Base-by-base conservation (phyloP, 2,329 filamentous ascomycete species). In the Tolypocladium paradoxum region DNA sequence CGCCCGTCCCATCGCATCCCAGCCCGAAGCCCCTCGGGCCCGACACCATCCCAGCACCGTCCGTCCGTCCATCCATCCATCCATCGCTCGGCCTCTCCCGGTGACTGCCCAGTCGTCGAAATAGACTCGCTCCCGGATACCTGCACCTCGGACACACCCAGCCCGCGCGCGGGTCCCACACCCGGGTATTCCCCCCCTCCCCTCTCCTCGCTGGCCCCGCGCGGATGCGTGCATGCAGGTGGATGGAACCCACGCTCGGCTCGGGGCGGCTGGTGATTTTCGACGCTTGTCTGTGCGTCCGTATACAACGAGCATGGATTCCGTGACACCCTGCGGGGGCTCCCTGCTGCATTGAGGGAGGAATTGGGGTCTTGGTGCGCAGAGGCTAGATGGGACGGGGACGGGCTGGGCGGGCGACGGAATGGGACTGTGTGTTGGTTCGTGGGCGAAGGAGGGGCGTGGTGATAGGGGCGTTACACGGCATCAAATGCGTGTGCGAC, bases 121-220 rank as follows among this genome's bases (percentile, higher is more conserved):
- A 51, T 51, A 51, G 49, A 27, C 49, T 51, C 14, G 37, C 49
- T 45, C 37, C 11, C 49, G 49, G 49, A 51, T 24, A 45, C 29
- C 27, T 45, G 49, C 49, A 45, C 24, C 37, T 24, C 38, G 38
- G 11, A 24, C 9, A 43, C 22, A 6, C 20, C 40, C 40, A 45
- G 11, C 12, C 22, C 40, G 24, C 2, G 24, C 24, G 40, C 40
- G 40, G 40, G 14, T 31, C 40, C 40, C 27, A 18, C 31, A 12
- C 40, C 24, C n/a, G 24, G 24, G 16, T 11, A 8, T 27, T n/a
- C 4, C 3, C 24, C 14, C 14, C 22, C 22, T n/a, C 24, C 40
- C 1, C 24, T 45, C 40, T 3, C 22, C 14, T 22, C 8, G 14
- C 22, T 18, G 40, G 40, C 12, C 40, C 24, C 24, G 40, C 22